Percentiles rank a stretch among this genome's conserved stretches.
phyloP scores from a whole-genome alignment of 2,329 filamentous ascomycete species.

The Xylaria sp. region DNA sequence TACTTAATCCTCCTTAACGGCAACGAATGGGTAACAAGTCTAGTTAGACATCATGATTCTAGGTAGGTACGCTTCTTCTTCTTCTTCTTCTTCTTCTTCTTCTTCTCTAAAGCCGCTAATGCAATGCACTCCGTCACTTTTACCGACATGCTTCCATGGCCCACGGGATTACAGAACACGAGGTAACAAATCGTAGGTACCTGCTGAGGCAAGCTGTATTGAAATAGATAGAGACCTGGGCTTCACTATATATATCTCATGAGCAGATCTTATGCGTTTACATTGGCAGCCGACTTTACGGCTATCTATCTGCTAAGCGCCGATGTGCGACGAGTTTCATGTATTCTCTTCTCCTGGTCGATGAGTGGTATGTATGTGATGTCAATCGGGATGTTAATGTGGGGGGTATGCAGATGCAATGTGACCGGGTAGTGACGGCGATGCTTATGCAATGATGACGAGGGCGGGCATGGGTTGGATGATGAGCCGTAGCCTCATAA shows the following conservation, averaged over 20 bases:
- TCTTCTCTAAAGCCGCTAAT: background rate
- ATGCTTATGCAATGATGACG: background rate
- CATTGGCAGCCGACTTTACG: background rate
- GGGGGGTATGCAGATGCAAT: background rate
- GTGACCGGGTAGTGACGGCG: background rate
- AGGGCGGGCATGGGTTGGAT: background rate
- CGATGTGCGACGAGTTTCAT: no score
- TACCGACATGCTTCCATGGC: background rate
- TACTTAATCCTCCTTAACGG: no score
- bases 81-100: background rate
- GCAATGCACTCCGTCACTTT: constrained; percentile 1
- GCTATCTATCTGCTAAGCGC: background rate
- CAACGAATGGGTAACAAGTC: no score
- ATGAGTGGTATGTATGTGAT: background rate
- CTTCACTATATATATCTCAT: background rate
- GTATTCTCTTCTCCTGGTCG: background rate
- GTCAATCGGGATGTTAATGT: constrained; percentile 6
- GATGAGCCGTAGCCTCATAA: background rate
- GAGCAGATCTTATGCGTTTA: background rate
- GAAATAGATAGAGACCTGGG: background rate
- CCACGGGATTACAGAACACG: background rate
- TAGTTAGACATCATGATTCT: background rate
- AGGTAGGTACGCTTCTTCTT: no score
- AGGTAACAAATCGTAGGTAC: background rate
- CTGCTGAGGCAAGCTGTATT: background rate